A percentile compares a stretch with the other conserved stretches of the same genome.
Conservation (phyloP, 1,284 basidiomycete species). For the Melampsora americana region DNA sequence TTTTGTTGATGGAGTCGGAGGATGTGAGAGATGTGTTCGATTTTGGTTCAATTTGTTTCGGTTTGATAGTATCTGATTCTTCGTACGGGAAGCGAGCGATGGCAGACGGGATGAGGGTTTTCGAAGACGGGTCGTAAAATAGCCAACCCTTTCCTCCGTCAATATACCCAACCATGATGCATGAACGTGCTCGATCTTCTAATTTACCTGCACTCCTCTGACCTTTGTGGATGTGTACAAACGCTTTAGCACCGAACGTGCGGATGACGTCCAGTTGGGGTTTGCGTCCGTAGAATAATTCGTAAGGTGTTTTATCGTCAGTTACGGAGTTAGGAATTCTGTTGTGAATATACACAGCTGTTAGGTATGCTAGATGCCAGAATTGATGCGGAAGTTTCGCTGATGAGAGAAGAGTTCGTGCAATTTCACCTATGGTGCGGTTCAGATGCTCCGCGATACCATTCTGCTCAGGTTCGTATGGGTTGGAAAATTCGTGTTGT, state of each 20-base stretch:
- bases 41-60: too few relatives aligned
- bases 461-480: neutral
- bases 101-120: too few relatives aligned
- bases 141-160: too few relatives aligned
- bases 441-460: too few relatives aligned
- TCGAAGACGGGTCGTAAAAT: too few relatives aligned
- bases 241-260: neutral
- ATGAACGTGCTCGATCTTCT: neutral
- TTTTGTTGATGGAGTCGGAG: too few relatives aligned
- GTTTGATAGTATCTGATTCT: too few relatives aligned
- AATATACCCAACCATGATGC: too few relatives aligned
- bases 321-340: neutral
- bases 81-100: too few relatives aligned
- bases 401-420: neutral
- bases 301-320: neutral
- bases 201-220: neutral
- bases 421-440: constrained; percentile 6
- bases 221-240: neutral
- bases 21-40: too few relatives aligned
- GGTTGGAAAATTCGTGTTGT: too few relatives aligned
- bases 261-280: neutral
- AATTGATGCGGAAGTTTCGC: neutral
- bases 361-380: too few relatives aligned
- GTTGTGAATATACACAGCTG: neutral
- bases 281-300: neutral